These are phyloP conservation scores for Auriscalpium orientale DNA, from an alignment of 768 basidiomycete genomes.

Conservation along the genomic window DNA sequence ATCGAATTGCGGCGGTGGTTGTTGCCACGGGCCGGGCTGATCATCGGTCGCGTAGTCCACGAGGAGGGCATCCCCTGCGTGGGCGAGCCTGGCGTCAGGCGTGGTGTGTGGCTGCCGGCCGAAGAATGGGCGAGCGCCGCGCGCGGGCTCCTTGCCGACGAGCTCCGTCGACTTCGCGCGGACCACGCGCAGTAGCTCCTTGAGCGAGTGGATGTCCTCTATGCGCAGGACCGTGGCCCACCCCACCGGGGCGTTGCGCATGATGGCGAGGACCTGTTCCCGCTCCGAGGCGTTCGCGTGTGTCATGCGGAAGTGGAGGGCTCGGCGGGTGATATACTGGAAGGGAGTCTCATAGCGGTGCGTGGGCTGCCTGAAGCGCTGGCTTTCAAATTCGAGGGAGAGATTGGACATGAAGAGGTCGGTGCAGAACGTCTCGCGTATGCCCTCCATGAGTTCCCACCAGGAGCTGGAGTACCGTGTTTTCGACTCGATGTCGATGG, in stretches of 20 bases:
- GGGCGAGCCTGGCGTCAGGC: too few species aligned
- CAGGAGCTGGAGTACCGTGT: neutral
- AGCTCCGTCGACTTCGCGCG: too few species aligned
- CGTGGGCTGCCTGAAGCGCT: neutral
- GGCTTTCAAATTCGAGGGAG: neutral
- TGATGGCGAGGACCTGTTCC: neutral
- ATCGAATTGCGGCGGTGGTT: too few species aligned
- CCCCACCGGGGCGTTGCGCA: neutral
- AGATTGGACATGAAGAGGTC: neutral
- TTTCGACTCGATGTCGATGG: neutral
- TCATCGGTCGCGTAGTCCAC: too few species aligned
- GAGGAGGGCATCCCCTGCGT: too few species aligned
- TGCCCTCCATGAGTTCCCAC: neutral
- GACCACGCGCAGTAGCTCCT: neutral
- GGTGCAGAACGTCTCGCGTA: neutral
- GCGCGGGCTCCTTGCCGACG: too few species aligned
- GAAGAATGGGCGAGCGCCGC: too few species aligned
- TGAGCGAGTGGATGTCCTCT: neutral
- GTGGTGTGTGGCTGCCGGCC: too few species aligned
- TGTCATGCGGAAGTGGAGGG: neutral
- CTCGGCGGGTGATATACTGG: neutral
- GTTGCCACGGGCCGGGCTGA: too few species aligned
- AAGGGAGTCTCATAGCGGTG: neutral
- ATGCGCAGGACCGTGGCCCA: neutral
- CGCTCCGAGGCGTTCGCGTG: neutral